These are phyloP conservation scores for Pythium utonaiense DNA, from an alignment of 352 stramenopile species.

Conservation along the genomic window DNA sequence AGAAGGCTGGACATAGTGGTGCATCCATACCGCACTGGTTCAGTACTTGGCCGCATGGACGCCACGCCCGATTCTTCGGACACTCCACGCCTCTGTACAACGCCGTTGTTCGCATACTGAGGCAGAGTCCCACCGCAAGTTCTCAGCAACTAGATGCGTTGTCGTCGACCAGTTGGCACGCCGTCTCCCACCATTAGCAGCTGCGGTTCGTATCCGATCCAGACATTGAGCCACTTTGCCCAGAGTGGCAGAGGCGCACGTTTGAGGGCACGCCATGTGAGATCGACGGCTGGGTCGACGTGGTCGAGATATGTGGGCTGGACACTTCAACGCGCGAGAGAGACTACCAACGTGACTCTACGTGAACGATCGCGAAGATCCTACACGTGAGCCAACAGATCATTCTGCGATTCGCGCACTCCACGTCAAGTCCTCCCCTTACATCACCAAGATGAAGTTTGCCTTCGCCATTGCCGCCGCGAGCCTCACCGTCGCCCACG, in stretches of 20 bases:
- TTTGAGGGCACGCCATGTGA: neutral
- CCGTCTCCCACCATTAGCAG: neutral
- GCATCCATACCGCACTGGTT: neutral
- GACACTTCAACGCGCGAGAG: neutral
- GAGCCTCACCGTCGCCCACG: neutral
- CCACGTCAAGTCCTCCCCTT: neutral
- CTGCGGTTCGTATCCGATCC: neutral
- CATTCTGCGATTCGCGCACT: neutral
- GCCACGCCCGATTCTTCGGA: neutral
- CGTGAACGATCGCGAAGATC: neutral
- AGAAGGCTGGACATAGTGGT: neutral
- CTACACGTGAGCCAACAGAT: neutral
- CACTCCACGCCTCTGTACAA: neutral
- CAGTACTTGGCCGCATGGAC: neutral
- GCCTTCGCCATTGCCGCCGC: slow-evolving; percentile 6
- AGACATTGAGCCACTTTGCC: slow-evolving; percentile 1
- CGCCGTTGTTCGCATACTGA: neutral
- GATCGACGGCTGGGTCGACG: neutral
- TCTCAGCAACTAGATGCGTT: neutral
- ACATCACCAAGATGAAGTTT: slow-evolving; percentile 13
- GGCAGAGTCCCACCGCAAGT: neutral
- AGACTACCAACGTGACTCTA: neutral
- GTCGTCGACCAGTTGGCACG: neutral
- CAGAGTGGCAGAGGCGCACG: neutral
- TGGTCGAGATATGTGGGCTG: neutral